Evolutionary conservation across 345 rosid genomes (phyloP), one percentile per base, ranked within the genome.

Genomic region (Rhodamnia argentea): DNA sequence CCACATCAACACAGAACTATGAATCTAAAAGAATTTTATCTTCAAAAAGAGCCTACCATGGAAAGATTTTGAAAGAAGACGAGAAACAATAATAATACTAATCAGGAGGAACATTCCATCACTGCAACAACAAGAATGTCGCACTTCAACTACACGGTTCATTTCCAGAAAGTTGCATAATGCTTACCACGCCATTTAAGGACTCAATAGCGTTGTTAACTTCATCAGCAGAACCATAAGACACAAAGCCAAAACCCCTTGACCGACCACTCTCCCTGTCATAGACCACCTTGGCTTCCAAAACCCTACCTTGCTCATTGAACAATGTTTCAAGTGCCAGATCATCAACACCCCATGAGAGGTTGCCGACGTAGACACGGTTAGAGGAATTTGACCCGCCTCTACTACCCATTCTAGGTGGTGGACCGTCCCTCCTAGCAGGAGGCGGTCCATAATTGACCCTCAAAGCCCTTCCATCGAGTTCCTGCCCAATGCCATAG

Each of bases 251-350:
- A 52, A 96, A 97, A 85, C 99, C 99, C 92, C 96, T 94, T 64
- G 99, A 97, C 87, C 99, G 92, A 83, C 99, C 99, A 84, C 91
- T 96, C 81, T 96, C 99, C 90, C 99, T 89, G 89, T 97, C 99
- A 87, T 94, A 97, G 82, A 97, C 94, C 52, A 97, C 99, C 91
- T 85, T 97, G 26, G 99, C 99, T 82, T 97, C 99, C 85, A 94
- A 88, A 86, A 97, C 99, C 86, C 93, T 93, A 15, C 99, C 98
- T 83, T 94, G 94, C 91, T 94, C 98, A n/a, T 94, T 92, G 85
- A 96, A 97, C 92, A 97, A 86, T 87, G 84, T 90, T 93, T 95
- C 96, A 20, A 97, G 97, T 55, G 98, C 95, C 90, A 86, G 87
- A 89, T 96, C 95, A 89, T 97, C 99, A 12, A 97, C 99, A 76